Evolutionary conservation across 805 yeast genomes (phyloP), one percentile per base, ranked within the genome.

Genomic region (Kuraishia cidri): DNA sequence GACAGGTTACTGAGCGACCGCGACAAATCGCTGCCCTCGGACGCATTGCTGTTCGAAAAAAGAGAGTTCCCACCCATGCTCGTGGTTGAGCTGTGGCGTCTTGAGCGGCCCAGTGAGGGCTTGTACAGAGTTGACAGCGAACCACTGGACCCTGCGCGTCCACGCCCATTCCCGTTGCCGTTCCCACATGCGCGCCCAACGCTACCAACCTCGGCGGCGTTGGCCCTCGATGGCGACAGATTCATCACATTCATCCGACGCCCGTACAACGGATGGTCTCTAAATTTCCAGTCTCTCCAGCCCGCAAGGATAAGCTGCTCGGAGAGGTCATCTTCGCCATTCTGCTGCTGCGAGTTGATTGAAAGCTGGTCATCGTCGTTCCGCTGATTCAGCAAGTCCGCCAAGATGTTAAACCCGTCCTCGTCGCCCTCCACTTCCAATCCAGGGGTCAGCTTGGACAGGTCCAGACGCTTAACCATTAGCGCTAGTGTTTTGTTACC

Each of bases 271-370:
- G 90, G 84, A 53, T 80, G 87, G 32, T 69, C 71, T 39, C 84
- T 68, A 46, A 69, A 79, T 46, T 84, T 80, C 94, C 95, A 86
- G 52, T 86, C 95, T 49, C 95, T 67, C 96, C 96, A 86, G 7
- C 90, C 80, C 0, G 95, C 95, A 32, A 70, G 55, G 2, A 77
- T 69, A 26, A 41, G 39, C 13, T 45, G 40, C 15, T 39, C 33
- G 10, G 19, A 17, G 19, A 19, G 13, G 13, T 20, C 10, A 12
- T 18, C 20, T 8, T 29, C 31, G 6, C n/a, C 27, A 6, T 22
- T 30, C 18, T 12, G 13, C 14, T 14, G 17, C 19, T 11, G 29
- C 19, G 19, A 20, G 23, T 20, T 10, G 23, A 12, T 26, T 4
- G 26, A 15, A 13, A 16, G 12, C 12, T 35, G 35, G 5, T 35